Base-by-base conservation (phyloP, 495 filamentous ascomycete species). In the Copromyces sp. region DNA sequence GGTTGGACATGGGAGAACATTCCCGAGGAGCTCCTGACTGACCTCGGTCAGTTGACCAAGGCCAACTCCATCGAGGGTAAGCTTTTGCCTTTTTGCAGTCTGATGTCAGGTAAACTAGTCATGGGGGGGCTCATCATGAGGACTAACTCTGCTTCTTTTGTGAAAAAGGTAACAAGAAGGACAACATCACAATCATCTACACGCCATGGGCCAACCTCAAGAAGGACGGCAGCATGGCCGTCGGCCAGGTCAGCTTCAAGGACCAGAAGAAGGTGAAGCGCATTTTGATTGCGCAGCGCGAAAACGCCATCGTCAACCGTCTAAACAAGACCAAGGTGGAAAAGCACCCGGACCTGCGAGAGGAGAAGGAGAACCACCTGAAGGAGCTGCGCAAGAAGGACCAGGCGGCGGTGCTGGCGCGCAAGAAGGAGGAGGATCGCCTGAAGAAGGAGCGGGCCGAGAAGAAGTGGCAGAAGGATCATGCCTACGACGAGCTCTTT, bases 161-260 rank as follows among this genome's bases (percentile, higher is more conserved):
- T 29, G 24, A 24, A 24, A 2, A 68, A 93, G 91, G 95, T 72
- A 99, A 98, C 83, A 99, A 99, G 83, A 98, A 98, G 83, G 95
- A 98, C 77, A 98, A 98, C 81, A 86, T 98, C 73, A 96, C 92
- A 17, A 83, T 99, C 71, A 94, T 99, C 76, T 99, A 98, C 82
- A 99, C 95, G 3, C 96, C 95, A 24, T 98, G 96, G 96, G 92
- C 93, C 47, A 99, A 99, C 78, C 90, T 99, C 7, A 90, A 92
- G 80, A 99, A 98, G 79, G 93, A 95, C 76, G 94, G 94, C n/a
- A 91, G 89, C 77, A 99, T 99, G 95, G 94, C 93, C 4, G 90
- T 89, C 4, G 95, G 95, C 32, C 95, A 99, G 81, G 95, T 99
- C 69, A 90, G 92, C 53, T 99, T 98, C 83, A 93, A 97, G 77